Evolutionary conservation across 2,329 filamentous ascomycete genomes (phyloP), one percentile per base, ranked within the genome.

Genomic region (Ophiostoma montium): DNA sequence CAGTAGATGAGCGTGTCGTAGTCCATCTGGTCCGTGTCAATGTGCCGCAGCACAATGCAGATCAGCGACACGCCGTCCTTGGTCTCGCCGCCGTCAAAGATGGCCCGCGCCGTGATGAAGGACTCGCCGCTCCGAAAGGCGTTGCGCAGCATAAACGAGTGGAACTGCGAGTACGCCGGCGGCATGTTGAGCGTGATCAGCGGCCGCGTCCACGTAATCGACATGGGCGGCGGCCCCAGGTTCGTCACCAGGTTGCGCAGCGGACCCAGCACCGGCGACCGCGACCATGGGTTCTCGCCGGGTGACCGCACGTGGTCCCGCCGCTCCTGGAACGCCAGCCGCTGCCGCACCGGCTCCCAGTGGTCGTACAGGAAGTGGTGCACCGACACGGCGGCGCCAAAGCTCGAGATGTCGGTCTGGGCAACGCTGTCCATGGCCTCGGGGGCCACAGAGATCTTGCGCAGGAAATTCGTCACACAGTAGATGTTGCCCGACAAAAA

Each of bases 121-220:
- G 78, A 80, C 55, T 83, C 80, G 0, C 74, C 76, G 55, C 75
- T 77, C 35, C 76, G 71, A 54, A 80, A 80, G 2, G 80, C 80
- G 59, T 84, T 82, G 16, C 75, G 74, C 42, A 84, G 69, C 80
- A 84, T 84, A 57, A 84, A 84, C 55, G 83, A 77, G 55, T 84
- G 80, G 55, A 84, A 84, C 21, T 78, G 69, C 2, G 79, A 82
- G 59, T 84, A 84, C 7, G 75, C 66, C 1, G 77, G 75, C 5
- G 80, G 79, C 16, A 65, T 75, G 54, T 83, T 84, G 23, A 70
- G 62, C 1, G 76, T 75, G n/a, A 84, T 76, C 46, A 75, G 72
- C 10, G 80, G 80, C 46, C 79, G 68, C 54, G 82, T 84, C 78
- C 80, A 83, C 1, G 79, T 82, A 7, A 84, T 76, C 41, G 80